Base-by-base conservation (phyloP, 2,329 filamentous ascomycete genomes). In the Ophiocordyceps camponoti-saundersi region DNA sequence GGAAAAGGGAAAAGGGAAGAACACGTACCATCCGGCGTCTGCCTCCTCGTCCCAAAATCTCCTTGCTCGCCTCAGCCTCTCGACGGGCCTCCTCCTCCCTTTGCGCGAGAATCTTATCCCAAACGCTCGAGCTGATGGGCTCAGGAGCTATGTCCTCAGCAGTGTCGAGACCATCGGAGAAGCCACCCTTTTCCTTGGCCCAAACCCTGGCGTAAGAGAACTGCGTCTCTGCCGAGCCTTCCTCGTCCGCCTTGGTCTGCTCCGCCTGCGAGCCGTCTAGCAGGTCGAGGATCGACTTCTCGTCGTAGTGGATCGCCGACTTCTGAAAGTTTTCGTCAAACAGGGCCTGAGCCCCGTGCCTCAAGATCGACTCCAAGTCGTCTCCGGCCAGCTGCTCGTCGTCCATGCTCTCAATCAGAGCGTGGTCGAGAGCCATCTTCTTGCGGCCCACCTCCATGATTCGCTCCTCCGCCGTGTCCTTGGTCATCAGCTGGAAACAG, bases 391-490 rank as follows among this genome's bases (percentile, higher is more conserved):
- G 77, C 43, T 92, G 83, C n/a, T 89, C 81, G 2, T 79, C 77
- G 48, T 89, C 86, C 77, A 98, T 87, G 46, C 79, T 82, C 59
- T 96, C 89, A 49, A 98, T 95, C 20, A 98, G 74, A 1, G 92
- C 85, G 61, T 96, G 89, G 56, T 98, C 92, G 0, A 98, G 74
- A 0, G 87, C 87, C 79, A 98, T 87, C 66, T 98, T 98, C 64
- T 86, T 93, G 55, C 87, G 83, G 6, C 92, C 92, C 54, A 94
- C 87, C 60, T 95, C 86, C 70, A 96, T 84, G 47, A 98, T 96
- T 59, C 90, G 89, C 64, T 98, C 92, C 60, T 98, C 92, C 0
- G 84, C 87, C 26, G 82, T 90, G 40, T 82, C 77, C 49, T 89
- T 83, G 2, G 88, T 96, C 70, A 95, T 87, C 0, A 98, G 68